Percentiles rank a stretch among this genome's conserved stretches.
These are phyloP conservation scores for Rhododendron williamsianum DNA, from an alignment of 148 eudicot genomes.

Conservation along the genomic window DNA sequence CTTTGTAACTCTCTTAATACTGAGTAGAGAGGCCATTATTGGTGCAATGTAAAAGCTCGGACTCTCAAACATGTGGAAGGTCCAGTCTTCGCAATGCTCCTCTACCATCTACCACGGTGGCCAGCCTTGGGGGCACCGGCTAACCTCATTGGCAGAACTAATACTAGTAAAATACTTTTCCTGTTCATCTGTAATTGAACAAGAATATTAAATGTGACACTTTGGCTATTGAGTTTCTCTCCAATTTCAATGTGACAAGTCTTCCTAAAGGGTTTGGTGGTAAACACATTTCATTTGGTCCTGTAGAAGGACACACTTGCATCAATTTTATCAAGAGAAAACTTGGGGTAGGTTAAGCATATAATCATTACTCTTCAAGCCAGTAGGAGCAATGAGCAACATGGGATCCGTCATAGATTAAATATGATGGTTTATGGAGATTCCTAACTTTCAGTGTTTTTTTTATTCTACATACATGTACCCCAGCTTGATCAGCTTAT, in stretches of 20 bases:
- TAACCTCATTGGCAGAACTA: background rate
- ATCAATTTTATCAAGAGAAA: background rate
- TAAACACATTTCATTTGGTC: background rate
- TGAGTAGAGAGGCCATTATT: background rate
- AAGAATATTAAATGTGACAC: background rate
- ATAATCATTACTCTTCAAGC: background rate
- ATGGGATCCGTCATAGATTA: background rate
- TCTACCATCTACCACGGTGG: background rate
- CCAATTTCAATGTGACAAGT: background rate
- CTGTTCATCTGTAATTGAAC: background rate
- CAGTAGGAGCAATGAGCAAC: background rate
- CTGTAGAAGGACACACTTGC: background rate
- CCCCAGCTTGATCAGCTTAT: background rate
- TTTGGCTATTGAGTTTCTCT: background rate
- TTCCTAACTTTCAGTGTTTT: background rate
- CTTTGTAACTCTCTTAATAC: background rate
- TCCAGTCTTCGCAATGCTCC: background rate
- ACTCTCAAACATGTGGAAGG: background rate
- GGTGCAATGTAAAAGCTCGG: background rate
- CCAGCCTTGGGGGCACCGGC: background rate
- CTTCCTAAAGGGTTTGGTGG: background rate
- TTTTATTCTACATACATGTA: background rate
- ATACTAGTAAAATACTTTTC: background rate
- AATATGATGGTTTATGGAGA: background rate
- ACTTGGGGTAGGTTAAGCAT: background rate